Evolutionary conservation across 306 rosid species (phyloP), one percentile per base, ranked within the genome.

Genomic region (Sophora flavescens): DNA sequence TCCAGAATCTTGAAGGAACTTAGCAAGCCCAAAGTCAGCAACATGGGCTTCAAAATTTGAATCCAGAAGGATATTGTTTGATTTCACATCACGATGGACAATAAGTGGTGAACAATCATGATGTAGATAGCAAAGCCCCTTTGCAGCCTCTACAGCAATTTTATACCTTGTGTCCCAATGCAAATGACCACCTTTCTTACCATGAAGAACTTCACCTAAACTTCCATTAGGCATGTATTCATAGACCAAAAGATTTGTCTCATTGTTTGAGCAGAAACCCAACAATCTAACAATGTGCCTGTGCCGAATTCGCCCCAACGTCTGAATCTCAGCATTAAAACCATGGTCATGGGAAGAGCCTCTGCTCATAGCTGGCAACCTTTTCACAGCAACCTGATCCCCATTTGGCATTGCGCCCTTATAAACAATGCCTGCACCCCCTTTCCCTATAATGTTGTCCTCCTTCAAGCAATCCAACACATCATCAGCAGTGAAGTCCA

Each of bases 261-360:
- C 98, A 45, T 86, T 83, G 83, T 93, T 93, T 41, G 98, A 91
- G n/a, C 93, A 94, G 78, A 88, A 93, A 9, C 97, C 97, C 80
- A 91, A n/a, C 15, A 93, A 82, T 57, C 95, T 80, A n/a, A 93
- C 97, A 22, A 93, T 93, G 72, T 91, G 88, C 6, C 98, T 77
- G 85, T 93, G 98, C 16, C 93, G 64, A 80, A 93, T 93, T 50
- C 87, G 82, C 6, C 97, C 97, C 12, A 93, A 51, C 0, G 98
- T 93, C 51, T 87, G 93, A 42, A 93, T 91, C 82, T 93, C 98
- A 0, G 97, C 97, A 5, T 87, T 85, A 28, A 93, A 93, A 0
- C 98, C 98, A 75, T 94, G 97, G 64, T 94, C 97, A 70, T 94
- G 95, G 22, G 98, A 90, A 7, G 97, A 91, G 2, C 97, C 96